These are phyloP conservation scores for Pythium chondricola DNA, from an alignment of 352 stramenopile species.

Conservation along the genomic window DNA sequence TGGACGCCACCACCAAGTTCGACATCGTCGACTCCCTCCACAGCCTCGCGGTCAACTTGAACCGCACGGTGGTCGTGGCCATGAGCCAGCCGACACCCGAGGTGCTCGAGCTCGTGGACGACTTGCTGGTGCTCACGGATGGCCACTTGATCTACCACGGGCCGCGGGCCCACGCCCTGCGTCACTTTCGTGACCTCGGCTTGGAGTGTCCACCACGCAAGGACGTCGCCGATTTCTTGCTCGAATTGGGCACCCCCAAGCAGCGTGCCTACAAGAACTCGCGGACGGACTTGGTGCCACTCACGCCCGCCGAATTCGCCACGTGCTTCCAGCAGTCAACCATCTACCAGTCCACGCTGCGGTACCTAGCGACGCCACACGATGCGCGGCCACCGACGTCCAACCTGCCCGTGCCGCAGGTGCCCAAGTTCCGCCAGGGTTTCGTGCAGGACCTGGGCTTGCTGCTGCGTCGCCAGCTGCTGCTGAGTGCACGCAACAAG, in stretches of 20 bases:
- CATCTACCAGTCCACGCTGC: constrained; percentile 41
- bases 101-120: constrained; percentile 53
- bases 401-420: constrained; percentile 11
- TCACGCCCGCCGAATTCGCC: constrained; percentile 35
- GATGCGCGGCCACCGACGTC: neutral
- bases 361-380: constrained; percentile 28
- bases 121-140: constrained; percentile 47
- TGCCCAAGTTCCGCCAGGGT: constrained; percentile 36
- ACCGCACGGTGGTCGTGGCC: constrained; percentile 37
- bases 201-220: constrained; percentile 30
- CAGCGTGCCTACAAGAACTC: constrained; percentile 26
- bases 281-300: constrained; percentile 9
- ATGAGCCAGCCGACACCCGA: constrained; percentile 39
- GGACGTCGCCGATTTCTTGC: constrained; percentile 29
- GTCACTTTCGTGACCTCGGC: constrained; percentile 47
- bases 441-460: constrained; percentile 39
- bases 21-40: constrained; percentile 86
- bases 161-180: constrained; percentile 26
- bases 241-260: constrained; percentile 27
- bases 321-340: constrained; percentile 39
- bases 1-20: constrained; percentile 79
- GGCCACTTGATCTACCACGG: constrained; percentile 50
- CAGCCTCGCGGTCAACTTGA: constrained; percentile 37
- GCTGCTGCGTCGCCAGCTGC: constrained; percentile 55
- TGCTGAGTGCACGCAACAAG: constrained; percentile 53